Evolutionary conservation across 2,329 filamentous ascomycete species (phyloP).

Genomic region (Fusarium vanettenii): DNA sequence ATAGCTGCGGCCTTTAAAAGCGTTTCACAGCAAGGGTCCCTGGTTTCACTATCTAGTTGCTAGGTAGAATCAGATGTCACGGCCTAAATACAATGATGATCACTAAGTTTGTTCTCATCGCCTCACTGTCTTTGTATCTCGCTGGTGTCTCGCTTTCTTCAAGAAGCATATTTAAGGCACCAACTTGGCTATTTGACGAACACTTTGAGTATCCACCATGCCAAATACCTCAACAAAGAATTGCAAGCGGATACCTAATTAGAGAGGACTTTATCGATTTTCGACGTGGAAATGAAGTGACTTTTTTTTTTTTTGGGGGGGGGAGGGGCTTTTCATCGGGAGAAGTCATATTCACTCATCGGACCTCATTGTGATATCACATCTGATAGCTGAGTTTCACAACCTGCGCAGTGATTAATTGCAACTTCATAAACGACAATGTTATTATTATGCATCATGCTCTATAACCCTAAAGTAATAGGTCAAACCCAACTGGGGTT

Average conservation of each 20-base stretch:
- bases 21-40: constrained; percentile 21
- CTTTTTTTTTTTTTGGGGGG: too few relatives aligned
- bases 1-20: background rate
- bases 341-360: background rate
- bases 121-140: background rate
- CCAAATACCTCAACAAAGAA: background rate
- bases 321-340: background rate
- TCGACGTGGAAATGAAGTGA: background rate
- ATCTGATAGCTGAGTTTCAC: background rate
- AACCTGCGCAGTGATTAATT: background rate
- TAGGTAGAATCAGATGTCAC: constrained; percentile 1
- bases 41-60: constrained; percentile 30
- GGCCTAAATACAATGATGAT: constrained; percentile 18
- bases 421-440: background rate
- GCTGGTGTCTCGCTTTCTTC: background rate
- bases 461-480: background rate
- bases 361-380: background rate
- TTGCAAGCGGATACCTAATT: background rate
- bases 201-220: background rate
- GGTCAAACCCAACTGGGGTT: background rate
- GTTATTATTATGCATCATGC: background rate
- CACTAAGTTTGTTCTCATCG: constrained; percentile 2
- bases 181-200: background rate
- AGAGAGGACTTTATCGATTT: background rate
- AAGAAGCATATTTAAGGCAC: background rate